Base-by-base conservation (phyloP, 331 rosid species). In the Malus hybrid region DNA sequence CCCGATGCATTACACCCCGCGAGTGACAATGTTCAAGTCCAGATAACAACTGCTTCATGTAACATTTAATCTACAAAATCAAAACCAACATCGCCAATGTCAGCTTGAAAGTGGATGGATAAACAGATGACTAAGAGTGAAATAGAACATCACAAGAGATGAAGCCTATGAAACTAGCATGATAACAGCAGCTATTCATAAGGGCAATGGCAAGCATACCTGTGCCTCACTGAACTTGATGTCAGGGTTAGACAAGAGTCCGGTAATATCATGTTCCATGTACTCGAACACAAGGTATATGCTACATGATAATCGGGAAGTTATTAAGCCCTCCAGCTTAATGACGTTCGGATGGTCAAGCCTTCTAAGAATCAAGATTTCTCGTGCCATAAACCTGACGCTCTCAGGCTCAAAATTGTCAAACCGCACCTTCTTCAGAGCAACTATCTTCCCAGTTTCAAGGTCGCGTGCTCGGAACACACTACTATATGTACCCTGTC, bases 321-420 rank as follows among this genome's bases (percentile, higher is more conserved):
- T 89, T 73, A 95, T 92, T 80, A 95, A 73, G 63, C 99, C 97
- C 66, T 95, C 92, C 82, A 95, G 74, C 74, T 95, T 95, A 50
- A 95, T 82, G 76, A 95, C 81, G 73, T 95, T 95, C 1, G 93
- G 99, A 83, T 95, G 99, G 80, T 92, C 91, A 74, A 95, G 97
- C 91, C 89, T 87, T 80, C 97, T 88, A 11, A 95, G 97, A 83
- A 95, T 92, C 90, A 83, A 34, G 31, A 95, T 95, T 76, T 95
- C 99, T 71, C 97, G 82, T 3, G 99, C 97, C 99, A 95, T 95
- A 75, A 95, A 95, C 80, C 97, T 74, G 7, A 95, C 99, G 74
- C 99, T 95, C 79, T 95, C 97, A 0, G 97, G 97, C 88, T 95
- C 99, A 73, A 90, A 95, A 79, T 92, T 92, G 82, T 95, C 97